Base-by-base conservation (phyloP, 2,329 filamentous ascomycete species). In the Aspergillus fischeri region DNA sequence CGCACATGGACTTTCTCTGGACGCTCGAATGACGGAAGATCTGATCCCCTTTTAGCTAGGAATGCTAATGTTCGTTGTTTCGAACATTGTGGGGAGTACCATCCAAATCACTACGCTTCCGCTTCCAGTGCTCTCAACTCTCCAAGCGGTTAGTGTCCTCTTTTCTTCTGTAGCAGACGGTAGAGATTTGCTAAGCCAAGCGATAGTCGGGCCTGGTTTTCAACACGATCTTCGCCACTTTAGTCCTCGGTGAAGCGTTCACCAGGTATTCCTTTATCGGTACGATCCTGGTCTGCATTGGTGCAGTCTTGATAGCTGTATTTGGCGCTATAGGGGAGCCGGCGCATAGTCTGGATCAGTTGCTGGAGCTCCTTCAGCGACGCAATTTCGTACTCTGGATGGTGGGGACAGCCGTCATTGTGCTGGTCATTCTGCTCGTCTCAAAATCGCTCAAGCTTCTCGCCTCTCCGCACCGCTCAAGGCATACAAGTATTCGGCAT, bases 101-200 rank as follows among this genome's bases (percentile, higher is more conserved):
- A 94, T 99, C 58, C 94, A 99, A 77, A 97, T 99, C 72, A 97
- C 94, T 29, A 97, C 93, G 0, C 81, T 99, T 48, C 94, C 94
- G 17, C 81, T 99, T 24, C 94, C 94, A 21, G 92, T 99, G 5
- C 84, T 99, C 35, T 97, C 93, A 56, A 97, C 94, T 1, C 80
- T 99, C 41, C 94, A 99, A 78, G 93, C 93, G 20, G 80, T 83
- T 74, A 65, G 78, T 72, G 38, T 51, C 42, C n/a, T 42, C 41
- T 47, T 28, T 51, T 42, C 49, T 14, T 35, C 47, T 52, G 25
- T 35, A 45, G 48, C 54, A 49, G 24, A 47, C 21, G 52, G 11
- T 17, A 29, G 9, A 58, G 45, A 48, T 24, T 57, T 50, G 42
- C 57, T 65, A 60, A 61, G 56, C 25, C 35, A n/a, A 35, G 29